Conservation (phyloP, 163 green algal genomes). For the Prototheca wickerhamii region DNA sequence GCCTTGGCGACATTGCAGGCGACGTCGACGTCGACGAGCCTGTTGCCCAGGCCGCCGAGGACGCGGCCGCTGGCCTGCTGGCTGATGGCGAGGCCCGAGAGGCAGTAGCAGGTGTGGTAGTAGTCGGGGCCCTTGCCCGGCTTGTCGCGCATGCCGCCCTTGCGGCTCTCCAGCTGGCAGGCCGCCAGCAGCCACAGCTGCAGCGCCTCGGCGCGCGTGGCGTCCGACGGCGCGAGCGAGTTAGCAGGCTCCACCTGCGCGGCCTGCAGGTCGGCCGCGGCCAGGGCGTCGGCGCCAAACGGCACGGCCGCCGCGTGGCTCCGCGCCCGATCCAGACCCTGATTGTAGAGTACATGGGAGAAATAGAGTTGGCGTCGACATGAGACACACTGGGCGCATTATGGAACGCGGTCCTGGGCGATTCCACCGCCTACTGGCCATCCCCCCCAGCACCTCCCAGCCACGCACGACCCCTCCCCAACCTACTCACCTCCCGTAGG, state of each 20-base stretch:
- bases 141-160: conserved; percentile 91
- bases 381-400: no score
- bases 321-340: conserved; percentile 42
- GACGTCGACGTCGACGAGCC: conserved; percentile 41
- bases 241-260: conserved; percentile 23
- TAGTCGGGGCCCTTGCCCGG: conserved; percentile 83
- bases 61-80: conserved; percentile 51
- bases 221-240: no score
- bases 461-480: no score
- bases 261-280: conserved; percentile 1
- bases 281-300: conserved; percentile 30
- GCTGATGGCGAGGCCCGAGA: conserved; percentile 70
- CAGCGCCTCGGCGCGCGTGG: conserved; percentile 32
- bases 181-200: conserved; percentile 72
- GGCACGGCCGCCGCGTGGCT: conserved; percentile 18
- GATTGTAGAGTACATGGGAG: not conserved
- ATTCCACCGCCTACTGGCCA: no score
- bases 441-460: no score
- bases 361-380: not conserved
- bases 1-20: conserved; percentile 59
- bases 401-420: no score
- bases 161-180: conserved; percentile 33
- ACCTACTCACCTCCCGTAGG: conserved; percentile 13
- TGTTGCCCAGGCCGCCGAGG: conserved; percentile 41
- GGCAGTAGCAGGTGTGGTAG: conserved; percentile 99